phyloP scores from a whole-genome alignment of 257 asterid species.

The Solanum pinnatisectum region DNA sequence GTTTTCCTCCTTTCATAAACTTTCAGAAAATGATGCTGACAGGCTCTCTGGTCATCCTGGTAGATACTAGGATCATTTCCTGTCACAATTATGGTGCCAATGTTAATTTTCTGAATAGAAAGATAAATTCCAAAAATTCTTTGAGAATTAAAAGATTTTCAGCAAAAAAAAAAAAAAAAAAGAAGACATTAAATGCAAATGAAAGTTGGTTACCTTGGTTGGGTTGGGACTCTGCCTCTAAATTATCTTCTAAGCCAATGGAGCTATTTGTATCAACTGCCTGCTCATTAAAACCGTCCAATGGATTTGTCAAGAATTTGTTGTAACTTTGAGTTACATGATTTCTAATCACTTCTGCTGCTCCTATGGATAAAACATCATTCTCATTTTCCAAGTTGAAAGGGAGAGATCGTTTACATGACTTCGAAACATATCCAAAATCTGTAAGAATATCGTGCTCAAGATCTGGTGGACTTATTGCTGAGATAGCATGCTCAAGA shows the following conservation, averaged over 20 bases:
- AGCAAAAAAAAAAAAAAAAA: neutral
- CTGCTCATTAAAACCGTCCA: neutral
- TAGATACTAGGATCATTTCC: neutral
- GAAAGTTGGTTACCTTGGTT: neutral
- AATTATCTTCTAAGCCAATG: neutral
- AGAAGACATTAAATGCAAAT: neutral
- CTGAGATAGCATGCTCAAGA: constrained; percentile 1
- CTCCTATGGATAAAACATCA: neutral
- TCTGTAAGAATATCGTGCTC: neutral
- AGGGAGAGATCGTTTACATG: constrained; percentile 9
- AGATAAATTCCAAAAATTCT: neutral
- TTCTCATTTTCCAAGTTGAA: constrained; percentile 4
- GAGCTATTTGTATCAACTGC: neutral
- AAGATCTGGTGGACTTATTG: neutral
- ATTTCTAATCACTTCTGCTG: neutral
- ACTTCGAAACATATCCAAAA: neutral
- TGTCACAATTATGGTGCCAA: neutral
- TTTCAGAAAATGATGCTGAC: neutral
- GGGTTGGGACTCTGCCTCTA: neutral
- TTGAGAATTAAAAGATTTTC: neutral
- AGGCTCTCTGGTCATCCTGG: neutral
- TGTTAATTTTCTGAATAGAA: neutral
- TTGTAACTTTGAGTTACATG: neutral
- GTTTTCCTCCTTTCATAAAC: neutral
- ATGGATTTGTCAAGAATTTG: neutral